phyloP scores from a whole-genome alignment of 163 green algal species.

The Prototheca wickerhamii region DNA sequence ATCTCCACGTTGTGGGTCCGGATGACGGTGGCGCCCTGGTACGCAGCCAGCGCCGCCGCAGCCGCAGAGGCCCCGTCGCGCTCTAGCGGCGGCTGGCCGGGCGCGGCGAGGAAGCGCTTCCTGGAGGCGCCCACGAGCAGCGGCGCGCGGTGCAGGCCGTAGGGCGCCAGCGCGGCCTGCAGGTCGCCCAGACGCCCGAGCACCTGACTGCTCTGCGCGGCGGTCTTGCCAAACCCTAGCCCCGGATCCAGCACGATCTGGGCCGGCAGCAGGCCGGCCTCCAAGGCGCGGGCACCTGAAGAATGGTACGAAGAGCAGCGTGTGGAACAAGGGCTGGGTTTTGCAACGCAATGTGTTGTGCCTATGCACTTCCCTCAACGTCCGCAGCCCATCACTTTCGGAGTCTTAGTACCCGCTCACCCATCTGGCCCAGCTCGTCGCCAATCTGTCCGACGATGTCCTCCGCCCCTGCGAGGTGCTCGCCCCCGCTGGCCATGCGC shows the following conservation, averaged over 20 bases:
- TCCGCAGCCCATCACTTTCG: too few relatives aligned
- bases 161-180: constrained; percentile 30
- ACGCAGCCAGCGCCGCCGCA: constrained; percentile 46
- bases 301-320: not conserved
- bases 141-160: constrained; percentile 48
- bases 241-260: constrained; percentile 79
- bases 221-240: constrained; percentile 83
- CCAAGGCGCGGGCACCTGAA: constrained; percentile 16
- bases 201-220: constrained; percentile 52
- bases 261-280: constrained; percentile 63
- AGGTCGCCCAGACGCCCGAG: constrained; percentile 48
- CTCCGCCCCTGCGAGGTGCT: constrained; percentile 37
- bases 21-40: constrained; percentile 63
- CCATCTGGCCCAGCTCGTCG: constrained; percentile 15
- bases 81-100: constrained; percentile 15
- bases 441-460: constrained; percentile 3
- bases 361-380: constrained; percentile 12
- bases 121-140: constrained; percentile 71
- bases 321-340: not conserved
- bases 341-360: not conserved
- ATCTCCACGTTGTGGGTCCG: constrained; percentile 73
- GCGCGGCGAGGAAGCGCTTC: constrained; percentile 65
- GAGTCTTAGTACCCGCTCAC: too few relatives aligned
- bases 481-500: constrained; percentile 48
- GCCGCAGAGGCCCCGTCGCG: constrained; percentile 71